A percentile compares a stretch with the other conserved stretches of the same genome.
Evolutionary conservation across 768 basidiomycete species (phyloP).

Genomic region (Cyclocybe cylindracea): DNA sequence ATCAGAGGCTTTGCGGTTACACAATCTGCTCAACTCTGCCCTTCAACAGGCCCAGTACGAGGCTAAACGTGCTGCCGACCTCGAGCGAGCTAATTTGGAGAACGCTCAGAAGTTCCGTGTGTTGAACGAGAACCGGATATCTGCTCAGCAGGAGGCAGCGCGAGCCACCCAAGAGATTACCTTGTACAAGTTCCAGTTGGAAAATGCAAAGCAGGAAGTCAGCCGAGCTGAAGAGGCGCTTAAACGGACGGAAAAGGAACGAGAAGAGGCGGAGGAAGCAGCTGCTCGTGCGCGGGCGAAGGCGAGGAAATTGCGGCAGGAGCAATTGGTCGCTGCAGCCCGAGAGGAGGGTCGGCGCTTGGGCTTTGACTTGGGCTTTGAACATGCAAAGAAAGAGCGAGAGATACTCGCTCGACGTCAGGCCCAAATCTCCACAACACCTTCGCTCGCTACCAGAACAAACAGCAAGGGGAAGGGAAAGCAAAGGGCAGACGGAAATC

Average conservation of each 20-base stretch:
- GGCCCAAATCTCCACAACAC: neutral
- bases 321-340: conserved; percentile 50
- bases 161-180: conserved; percentile 37
- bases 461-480: conserved; percentile 14
- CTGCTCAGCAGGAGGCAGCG: conserved; percentile 38
- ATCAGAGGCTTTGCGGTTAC: conserved; percentile 34
- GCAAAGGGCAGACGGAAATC: neutral
- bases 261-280: conserved; percentile 58
- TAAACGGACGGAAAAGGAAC: conserved; percentile 47
- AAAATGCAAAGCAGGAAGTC: conserved; percentile 50
- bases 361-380: conserved; percentile 52
- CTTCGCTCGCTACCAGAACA: neutral
- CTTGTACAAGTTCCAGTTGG: conserved; percentile 39
- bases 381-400: conserved; percentile 34
- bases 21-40: conserved; percentile 34
- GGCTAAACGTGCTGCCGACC: conserved; percentile 31
- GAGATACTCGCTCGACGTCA: conserved; percentile 12
- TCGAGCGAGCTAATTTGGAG: conserved; percentile 34
- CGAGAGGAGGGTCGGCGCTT: conserved; percentile 58
- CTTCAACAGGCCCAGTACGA: conserved; percentile 35
- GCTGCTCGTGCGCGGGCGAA: conserved; percentile 51
- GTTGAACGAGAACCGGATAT: conserved; percentile 35
- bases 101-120: conserved; percentile 31
- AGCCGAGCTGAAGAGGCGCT: conserved; percentile 50
- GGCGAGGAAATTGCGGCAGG: conserved; percentile 51